These are phyloP conservation scores for Penicilliopsis zonata DNA, from an alignment of 495 filamentous ascomycete genomes.

Conservation along the genomic window DNA sequence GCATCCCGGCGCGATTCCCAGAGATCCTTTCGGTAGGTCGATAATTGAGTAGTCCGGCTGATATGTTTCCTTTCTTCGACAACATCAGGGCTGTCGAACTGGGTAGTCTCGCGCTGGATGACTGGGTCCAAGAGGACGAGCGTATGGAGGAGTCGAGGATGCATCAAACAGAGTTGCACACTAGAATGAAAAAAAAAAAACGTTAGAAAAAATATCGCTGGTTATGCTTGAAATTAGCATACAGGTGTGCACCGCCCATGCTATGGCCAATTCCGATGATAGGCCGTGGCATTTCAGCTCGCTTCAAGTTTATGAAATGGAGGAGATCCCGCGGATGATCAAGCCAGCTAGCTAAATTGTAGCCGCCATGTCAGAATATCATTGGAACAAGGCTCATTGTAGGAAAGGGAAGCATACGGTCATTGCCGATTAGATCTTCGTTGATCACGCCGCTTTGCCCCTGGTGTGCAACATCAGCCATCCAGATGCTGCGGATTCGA, in stretches of 20 bases:
- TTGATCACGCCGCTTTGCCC: conserved; percentile 67
- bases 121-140: conserved; percentile 76
- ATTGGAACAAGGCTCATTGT: background rate
- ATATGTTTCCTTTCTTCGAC: conserved; percentile 13
- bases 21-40: conserved; percentile 52
- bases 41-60: conserved; percentile 35
- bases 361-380: background rate
- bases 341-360: conserved; percentile 56
- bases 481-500: conserved; percentile 71
- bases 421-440: conserved; percentile 60
- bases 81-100: conserved; percentile 17
- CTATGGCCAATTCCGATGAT: conserved; percentile 87
- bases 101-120: conserved; percentile 42
- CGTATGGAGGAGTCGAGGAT: conserved; percentile 70
- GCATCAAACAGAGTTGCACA: conserved; percentile 51
- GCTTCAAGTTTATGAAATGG: conserved; percentile 78
- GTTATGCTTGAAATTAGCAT: too few relatives aligned
- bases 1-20: conserved; percentile 59
- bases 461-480: conserved; percentile 69
- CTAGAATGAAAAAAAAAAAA: conserved; percentile 9
- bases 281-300: conserved; percentile 70
- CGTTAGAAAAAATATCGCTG: background rate
- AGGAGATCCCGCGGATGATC: conserved; percentile 83
- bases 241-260: conserved; percentile 65
- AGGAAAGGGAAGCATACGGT: conserved; percentile 40